These are phyloP conservation scores for Phaeoacremonium minimum DNA, from an alignment of 2,329 filamentous ascomycete species.

Conservation along the genomic window DNA sequence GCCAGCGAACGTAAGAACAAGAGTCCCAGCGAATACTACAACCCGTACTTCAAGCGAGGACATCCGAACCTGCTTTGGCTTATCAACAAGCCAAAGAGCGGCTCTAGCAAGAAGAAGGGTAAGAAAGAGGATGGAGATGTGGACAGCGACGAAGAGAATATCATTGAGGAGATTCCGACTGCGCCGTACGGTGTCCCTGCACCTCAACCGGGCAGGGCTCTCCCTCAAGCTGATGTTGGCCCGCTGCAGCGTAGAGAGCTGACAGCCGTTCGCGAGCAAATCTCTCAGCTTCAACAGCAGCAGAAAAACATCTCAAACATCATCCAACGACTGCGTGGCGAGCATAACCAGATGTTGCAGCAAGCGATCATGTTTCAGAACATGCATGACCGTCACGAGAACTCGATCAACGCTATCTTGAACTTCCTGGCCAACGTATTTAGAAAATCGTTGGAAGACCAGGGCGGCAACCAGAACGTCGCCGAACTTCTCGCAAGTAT, in stretches of 20 bases:
- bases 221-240: constrained; percentile 39
- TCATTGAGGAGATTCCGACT: constrained; percentile 32
- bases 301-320: constrained; percentile 82
- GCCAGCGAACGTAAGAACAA: constrained; percentile 97
- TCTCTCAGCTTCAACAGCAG: constrained; percentile 78
- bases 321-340: constrained; percentile 73
- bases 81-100: constrained; percentile 89
- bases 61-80: constrained; percentile 92
- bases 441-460: constrained; percentile 84
- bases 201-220: constrained; percentile 24
- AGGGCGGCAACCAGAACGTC: constrained; percentile 70
- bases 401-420: constrained; percentile 97
- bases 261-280: constrained; percentile 70
- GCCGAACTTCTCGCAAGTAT: constrained; percentile 79
- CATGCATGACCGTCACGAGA: constrained; percentile 93
- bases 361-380: constrained; percentile 87
- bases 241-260: constrained; percentile 68
- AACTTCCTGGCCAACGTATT: constrained; percentile 97
- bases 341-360: constrained; percentile 83
- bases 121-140: constrained; percentile 63
- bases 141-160: constrained; percentile 66
- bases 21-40: constrained; percentile 96
- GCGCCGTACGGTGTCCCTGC: constrained; percentile 13
- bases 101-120: constrained; percentile 50
- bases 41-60: constrained; percentile 91